phyloP scores from a whole-genome alignment of 768 basidiomycete species.

The Boletus fagicola region DNA sequence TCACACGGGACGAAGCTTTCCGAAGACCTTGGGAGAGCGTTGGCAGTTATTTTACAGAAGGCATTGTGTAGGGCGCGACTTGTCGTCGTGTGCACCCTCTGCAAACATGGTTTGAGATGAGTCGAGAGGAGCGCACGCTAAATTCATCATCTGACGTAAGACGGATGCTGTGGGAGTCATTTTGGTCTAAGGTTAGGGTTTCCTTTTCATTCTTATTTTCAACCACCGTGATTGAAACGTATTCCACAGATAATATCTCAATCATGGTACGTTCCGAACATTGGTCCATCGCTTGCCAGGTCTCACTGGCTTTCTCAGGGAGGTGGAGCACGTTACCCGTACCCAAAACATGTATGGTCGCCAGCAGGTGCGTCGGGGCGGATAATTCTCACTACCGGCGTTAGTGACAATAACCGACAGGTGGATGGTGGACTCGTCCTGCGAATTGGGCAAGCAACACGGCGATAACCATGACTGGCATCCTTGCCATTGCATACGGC shows the following conservation, averaged over 20 bases:
- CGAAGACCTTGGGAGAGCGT: background rate
- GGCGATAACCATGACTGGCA: constrained; percentile 65
- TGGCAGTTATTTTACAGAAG: background rate
- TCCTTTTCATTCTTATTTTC: constrained; percentile 1
- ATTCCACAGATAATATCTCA: background rate
- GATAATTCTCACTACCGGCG: background rate
- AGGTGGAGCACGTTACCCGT: constrained; percentile 85
- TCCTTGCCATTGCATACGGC: constrained; percentile 61
- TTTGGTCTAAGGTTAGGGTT: constrained; percentile 13
- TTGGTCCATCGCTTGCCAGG: background rate
- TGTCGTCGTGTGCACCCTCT: background rate
- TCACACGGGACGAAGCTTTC: background rate
- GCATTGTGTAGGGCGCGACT: background rate
- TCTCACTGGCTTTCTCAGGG: constrained; percentile 46
- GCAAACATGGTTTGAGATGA: background rate
- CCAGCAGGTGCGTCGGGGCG: constrained; percentile 63
- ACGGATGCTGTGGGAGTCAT: background rate
- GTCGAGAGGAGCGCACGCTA: background rate
- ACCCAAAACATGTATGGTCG: constrained; percentile 93
- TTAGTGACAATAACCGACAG: constrained; percentile 36
- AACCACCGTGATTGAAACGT: background rate
- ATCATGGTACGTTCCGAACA: constrained; percentile 14
- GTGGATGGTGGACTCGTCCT: constrained; percentile 95
- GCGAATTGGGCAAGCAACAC: constrained; percentile 90
- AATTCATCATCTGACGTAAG: background rate